Evolutionary conservation across 208 protist species (phyloP).

Genomic region (Tritrichomonas foetus): DNA sequence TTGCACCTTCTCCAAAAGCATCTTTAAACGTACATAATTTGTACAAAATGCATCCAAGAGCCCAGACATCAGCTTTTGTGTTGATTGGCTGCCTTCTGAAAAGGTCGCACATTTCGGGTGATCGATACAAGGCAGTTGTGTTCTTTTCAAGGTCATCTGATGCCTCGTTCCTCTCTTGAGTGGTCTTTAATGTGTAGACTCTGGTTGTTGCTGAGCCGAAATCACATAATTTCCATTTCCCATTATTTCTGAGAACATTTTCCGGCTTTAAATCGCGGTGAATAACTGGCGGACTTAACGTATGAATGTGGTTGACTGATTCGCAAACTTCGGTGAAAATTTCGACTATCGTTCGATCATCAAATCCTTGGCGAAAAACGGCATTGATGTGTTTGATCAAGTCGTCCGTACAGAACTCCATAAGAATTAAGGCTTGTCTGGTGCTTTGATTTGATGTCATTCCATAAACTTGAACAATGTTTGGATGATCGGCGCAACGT

Average conservation of each 20-base stretch:
- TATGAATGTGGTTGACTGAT: neutral
- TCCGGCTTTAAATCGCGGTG: neutral
- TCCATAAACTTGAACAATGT: slow-evolving; percentile 36
- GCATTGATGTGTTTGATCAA: neutral
- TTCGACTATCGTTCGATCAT: neutral
- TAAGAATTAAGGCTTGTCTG: neutral
- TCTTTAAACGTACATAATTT: slow-evolving; percentile 24
- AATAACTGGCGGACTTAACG: neutral
- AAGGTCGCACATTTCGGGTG: neutral
- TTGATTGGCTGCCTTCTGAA: neutral
- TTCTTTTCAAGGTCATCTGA: neutral
- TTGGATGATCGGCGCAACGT: neutral
- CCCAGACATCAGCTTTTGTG: neutral
- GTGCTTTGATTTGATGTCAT: neutral
- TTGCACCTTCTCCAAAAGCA: neutral
- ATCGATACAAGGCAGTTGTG: neutral
- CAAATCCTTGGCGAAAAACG: neutral
- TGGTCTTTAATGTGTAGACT: neutral
- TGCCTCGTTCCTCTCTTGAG: neutral
- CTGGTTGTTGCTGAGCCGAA: neutral
- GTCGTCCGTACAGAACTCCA: neutral
- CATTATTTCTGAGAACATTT: neutral
- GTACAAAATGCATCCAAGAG: neutral
- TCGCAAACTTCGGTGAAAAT: neutral
- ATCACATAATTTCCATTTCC: slow-evolving; percentile 40